A percentile compares a stretch with the other conserved stretches of the same genome.
These are phyloP conservation scores for Cryptococcus sp. DNA, from an alignment of 1,284 basidiomycete genomes.

Conservation along the genomic window DNA sequence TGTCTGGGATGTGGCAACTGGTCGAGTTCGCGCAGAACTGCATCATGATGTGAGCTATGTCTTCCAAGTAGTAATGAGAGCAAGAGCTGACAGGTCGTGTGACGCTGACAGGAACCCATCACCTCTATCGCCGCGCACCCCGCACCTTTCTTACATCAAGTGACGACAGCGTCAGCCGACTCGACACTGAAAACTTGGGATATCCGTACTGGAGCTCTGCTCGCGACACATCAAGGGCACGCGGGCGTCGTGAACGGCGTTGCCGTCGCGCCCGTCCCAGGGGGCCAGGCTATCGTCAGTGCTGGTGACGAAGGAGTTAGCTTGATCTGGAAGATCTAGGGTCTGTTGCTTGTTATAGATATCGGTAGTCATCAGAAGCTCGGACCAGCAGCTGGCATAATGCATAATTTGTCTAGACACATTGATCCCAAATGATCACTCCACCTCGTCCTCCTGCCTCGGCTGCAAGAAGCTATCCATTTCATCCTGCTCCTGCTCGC, in stretches of 20 bases:
- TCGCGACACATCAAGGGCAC: slow-evolving; percentile 84
- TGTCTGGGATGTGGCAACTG: slow-evolving; percentile 89
- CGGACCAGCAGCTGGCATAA: too few species aligned
- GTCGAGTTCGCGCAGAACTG: slow-evolving; percentile 74
- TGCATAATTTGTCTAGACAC: background rate
- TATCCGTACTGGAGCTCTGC: slow-evolving; percentile 73
- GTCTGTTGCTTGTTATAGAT: background rate
- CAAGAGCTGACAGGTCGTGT: background rate
- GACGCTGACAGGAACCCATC: slow-evolving; percentile 69
- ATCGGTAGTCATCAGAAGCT: background rate
- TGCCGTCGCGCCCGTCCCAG: slow-evolving; percentile 59
- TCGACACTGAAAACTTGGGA: slow-evolving; percentile 89
- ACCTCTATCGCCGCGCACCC: slow-evolving; percentile 76
- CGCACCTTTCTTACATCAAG: slow-evolving; percentile 64
- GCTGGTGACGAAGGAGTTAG: slow-evolving; percentile 83
- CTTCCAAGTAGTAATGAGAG: background rate
- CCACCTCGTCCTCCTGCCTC: slow-evolving; percentile 2
- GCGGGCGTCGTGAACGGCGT: slow-evolving; percentile 75
- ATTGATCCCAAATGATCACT: background rate
- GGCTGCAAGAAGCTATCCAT: background rate
- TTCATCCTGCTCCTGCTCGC: background rate
- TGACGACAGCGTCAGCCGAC: slow-evolving; percentile 84
- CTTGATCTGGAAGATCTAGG: slow-evolving; percentile 63
- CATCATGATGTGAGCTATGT: slow-evolving; percentile 72
- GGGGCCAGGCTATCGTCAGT: slow-evolving; percentile 64